Evolutionary conservation across 2,329 filamentous ascomycete species (phyloP), one percentile per base, ranked within the genome.

Genomic region (Blumeriella jaapii): DNA sequence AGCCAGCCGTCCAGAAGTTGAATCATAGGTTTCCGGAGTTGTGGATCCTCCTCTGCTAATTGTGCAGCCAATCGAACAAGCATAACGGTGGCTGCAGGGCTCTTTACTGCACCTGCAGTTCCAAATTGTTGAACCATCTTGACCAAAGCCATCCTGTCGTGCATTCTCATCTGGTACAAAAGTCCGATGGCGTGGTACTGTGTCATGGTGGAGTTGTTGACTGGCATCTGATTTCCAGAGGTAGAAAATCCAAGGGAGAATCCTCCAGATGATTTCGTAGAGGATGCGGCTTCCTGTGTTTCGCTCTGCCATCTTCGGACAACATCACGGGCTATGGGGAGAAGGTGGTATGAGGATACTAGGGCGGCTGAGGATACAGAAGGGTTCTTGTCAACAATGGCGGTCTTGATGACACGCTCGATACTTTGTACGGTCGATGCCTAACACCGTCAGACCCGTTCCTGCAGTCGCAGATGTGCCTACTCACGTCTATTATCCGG

Each of bases 101-200:
- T 95, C 75, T 95, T 96, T 44, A 96, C 80, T 8, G 85, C 85
- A 39, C 91, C 91, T 11, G 86, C 75, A 34, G 80, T 79, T 34
- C 86, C 86, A 58, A 95, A 96, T 60, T 98, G 91, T 65, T 98
- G 91, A n/a, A 98, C 89, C 91, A 98, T 96, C 72, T 98, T 98
- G 42, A 96, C 89, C 51, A 98, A 65, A 14, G 91, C 87, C 91
- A 98, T 98, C 53, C 91, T 78, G 60, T 98, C 91, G 59, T 95
- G 87, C 53, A 82, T 82, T 55, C 91, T 82, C 85, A 96, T 96
- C 63, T 96, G 89, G 61, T 96, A 98, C 28, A 98, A 64, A 36
- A 98, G 73, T 45, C 91, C 91, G 64, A 98, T 94, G 45, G 91
- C 91, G 60, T 98, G 91, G 61, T 98, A 98, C 60, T 98, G 91